Percentiles rank a stretch among this genome's conserved stretches.
Conservation (phyloP, 495 filamentous ascomycete species). For the Aspergillus cavernicola region DNA sequence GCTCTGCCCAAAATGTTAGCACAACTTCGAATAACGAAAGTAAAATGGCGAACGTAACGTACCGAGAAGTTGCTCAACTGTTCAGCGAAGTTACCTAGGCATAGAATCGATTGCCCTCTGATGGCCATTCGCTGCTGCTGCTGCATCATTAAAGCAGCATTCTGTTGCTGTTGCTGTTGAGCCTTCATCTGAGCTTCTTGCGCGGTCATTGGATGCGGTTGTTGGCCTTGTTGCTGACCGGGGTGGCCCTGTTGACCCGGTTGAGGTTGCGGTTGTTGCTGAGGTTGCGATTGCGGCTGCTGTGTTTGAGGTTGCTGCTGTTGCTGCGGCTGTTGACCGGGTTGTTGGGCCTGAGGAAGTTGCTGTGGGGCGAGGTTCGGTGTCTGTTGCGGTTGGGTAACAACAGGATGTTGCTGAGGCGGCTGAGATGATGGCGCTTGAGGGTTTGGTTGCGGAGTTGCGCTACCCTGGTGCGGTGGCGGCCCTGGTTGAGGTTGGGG, state of each 20-base stretch:
- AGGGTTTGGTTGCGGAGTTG: conserved; percentile 48
- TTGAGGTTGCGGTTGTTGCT: conserved; percentile 29
- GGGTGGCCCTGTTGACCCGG: conserved; percentile 26
- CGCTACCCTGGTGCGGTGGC: conserved; percentile 39
- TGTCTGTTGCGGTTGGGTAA: conserved; percentile 45
- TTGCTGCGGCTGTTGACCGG: conserved; percentile 32
- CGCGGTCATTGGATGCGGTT: conserved; percentile 36
- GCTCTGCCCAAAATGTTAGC: conserved; percentile 40
- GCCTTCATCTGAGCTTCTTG: conserved; percentile 44
- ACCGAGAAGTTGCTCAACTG: conserved; percentile 63
- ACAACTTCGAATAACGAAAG: not conserved
- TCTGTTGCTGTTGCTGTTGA: conserved; percentile 40
- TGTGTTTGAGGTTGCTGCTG: conserved; percentile 38
- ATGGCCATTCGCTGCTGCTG: conserved; percentile 52
- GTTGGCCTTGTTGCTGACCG: conserved; percentile 38
- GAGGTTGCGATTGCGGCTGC: conserved; percentile 30
- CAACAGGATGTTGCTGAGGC: conserved; percentile 39
- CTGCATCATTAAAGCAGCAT: conserved; percentile 41
- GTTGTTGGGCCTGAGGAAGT: conserved; percentile 30
- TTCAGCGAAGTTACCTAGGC: conserved; percentile 67
- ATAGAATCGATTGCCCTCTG: conserved; percentile 57
- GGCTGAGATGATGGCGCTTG: conserved; percentile 37
- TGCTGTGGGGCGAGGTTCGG: conserved; percentile 41
- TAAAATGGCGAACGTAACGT: conserved; percentile 22
- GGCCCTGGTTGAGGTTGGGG: conserved; percentile 53